Conservation (phyloP, 257 asterid species). For the Schizonepeta tenuifolia region DNA sequence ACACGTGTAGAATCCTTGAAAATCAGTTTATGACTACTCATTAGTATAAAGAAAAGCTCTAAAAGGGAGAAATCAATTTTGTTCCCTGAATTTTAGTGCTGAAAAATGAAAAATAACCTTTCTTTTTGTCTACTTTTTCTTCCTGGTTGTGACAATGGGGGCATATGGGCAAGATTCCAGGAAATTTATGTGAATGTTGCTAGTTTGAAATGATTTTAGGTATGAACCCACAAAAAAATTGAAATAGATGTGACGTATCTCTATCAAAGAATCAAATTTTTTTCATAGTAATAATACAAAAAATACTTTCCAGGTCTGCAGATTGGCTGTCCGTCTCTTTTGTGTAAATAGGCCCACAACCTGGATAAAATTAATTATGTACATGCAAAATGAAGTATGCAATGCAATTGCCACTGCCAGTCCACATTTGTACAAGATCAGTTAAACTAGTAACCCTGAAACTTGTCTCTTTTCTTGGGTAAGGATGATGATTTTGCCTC, state of each 20-base stretch:
- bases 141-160: slow-evolving; percentile 40
- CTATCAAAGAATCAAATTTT: slow-evolving; percentile 32
- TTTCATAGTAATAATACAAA: slow-evolving; percentile 22
- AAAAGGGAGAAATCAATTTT: neutral
- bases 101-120: slow-evolving; percentile 11
- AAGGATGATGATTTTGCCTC: neutral
- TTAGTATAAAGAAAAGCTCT: no score
- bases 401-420: neutral
- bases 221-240: slow-evolving; percentile 10
- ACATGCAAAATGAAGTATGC: slow-evolving; percentile 16
- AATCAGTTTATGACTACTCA: no score
- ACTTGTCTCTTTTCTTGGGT: neutral
- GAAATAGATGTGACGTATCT: slow-evolving; percentile 24
- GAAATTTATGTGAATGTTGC: slow-evolving; percentile 43
- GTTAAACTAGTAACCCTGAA: neutral
- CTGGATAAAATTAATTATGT: neutral
- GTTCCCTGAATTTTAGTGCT: slow-evolving; percentile 48
- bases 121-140: slow-evolving; percentile 27
- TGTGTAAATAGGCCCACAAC: slow-evolving; percentile 29
- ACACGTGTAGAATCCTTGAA: slow-evolving; percentile 52
- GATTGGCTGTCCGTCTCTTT: slow-evolving; percentile 39
- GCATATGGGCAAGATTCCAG: slow-evolving; percentile 48
- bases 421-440: neutral
- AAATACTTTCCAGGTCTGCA: slow-evolving; percentile 40
- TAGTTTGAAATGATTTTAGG: slow-evolving; percentile 24